These are phyloP conservation scores for Fusarium dlaminii DNA, from an alignment of 2,329 filamentous ascomycete genomes.

Conservation along the genomic window DNA sequence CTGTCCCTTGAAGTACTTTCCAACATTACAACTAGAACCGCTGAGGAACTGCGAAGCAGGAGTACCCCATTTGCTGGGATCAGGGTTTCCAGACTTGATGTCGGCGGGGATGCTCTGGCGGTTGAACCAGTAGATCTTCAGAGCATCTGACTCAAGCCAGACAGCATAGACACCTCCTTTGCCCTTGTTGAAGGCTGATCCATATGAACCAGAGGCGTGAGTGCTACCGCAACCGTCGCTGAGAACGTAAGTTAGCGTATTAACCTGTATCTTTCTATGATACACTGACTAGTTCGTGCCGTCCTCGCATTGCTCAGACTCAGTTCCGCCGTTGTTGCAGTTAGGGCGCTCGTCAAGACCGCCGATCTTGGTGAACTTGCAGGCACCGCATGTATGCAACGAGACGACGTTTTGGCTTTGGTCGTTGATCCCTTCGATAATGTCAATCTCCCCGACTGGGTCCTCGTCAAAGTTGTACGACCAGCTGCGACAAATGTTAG, in stretches of 20 bases:
- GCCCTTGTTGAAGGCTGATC: constrained; percentile 34
- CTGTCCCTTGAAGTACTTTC: constrained; percentile 63
- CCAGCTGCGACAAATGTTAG: background rate
- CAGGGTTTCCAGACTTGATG: constrained; percentile 64
- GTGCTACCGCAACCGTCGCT: constrained; percentile 15
- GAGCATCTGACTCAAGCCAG: constrained; percentile 73
- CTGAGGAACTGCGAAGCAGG: constrained; percentile 73
- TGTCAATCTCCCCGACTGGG: constrained; percentile 72
- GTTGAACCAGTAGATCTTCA: constrained; percentile 81
- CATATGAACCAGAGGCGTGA: constrained; percentile 1
- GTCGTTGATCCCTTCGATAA: constrained; percentile 76
- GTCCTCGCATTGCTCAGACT: constrained; percentile 29
- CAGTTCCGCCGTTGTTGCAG: constrained; percentile 58
- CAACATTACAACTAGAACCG: constrained; percentile 72
- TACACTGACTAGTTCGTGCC: constrained; percentile 15
- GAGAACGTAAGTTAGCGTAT: background rate
- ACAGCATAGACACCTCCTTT: constrained; percentile 74
- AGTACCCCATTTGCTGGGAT: constrained; percentile 70
- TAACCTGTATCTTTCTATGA: rapidly evolving
- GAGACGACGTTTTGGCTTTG: constrained; percentile 66
- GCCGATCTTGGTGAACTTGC: constrained; percentile 55
- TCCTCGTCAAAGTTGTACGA: constrained; percentile 23
- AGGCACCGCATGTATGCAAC: constrained; percentile 67
- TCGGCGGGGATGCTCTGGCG: constrained; percentile 68
- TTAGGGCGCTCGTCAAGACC: constrained; percentile 48